A percentile compares a stretch with the other conserved stretches of the same genome.
These are phyloP conservation scores for Astragalus glycyphyllos DNA, from an alignment of 306 rosid species.

Conservation along the genomic window DNA sequence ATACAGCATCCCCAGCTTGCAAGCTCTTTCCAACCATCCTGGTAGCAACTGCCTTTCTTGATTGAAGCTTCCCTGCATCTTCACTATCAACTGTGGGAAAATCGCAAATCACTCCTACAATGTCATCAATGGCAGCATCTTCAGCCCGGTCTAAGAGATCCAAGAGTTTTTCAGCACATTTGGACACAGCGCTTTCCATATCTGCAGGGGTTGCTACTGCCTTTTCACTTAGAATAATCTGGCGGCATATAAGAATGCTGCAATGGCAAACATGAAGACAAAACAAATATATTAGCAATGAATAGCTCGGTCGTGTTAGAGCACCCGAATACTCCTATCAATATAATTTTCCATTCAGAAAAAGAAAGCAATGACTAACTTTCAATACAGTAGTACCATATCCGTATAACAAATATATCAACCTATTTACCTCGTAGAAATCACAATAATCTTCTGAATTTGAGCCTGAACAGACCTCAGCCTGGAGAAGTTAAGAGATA, in stretches of 20 bases:
- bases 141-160: slow-evolving; percentile 59
- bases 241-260: slow-evolving; percentile 88
- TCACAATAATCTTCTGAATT: slow-evolving; percentile 83
- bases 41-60: slow-evolving; percentile 63
- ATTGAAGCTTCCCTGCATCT: slow-evolving; percentile 50
- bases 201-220: slow-evolving; percentile 53
- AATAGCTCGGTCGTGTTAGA: too few relatives aligned
- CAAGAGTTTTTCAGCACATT: slow-evolving; percentile 57
- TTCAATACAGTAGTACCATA: slow-evolving; percentile 4
- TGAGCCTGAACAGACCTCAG: slow-evolving; percentile 89
- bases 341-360: too few relatives aligned
- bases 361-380: too few relatives aligned
- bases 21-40: slow-evolving; percentile 83
- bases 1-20: slow-evolving; percentile 87
- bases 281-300: neutral
- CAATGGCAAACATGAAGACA: slow-evolving; percentile 38
- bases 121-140: slow-evolving; percentile 71
- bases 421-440: slow-evolving; percentile 64
- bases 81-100: slow-evolving; percentile 46
- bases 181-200: slow-evolving; percentile 55
- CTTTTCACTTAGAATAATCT: slow-evolving; percentile 73
- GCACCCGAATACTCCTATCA: too few relatives aligned
- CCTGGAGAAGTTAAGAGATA: slow-evolving; percentile 69
- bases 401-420: neutral
- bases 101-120: slow-evolving; percentile 66